Percentiles rank a stretch among this genome's conserved stretches.
These are phyloP conservation scores for Haplographium delicatum DNA, from an alignment of 495 filamentous ascomycete species.

Conservation along the genomic window DNA sequence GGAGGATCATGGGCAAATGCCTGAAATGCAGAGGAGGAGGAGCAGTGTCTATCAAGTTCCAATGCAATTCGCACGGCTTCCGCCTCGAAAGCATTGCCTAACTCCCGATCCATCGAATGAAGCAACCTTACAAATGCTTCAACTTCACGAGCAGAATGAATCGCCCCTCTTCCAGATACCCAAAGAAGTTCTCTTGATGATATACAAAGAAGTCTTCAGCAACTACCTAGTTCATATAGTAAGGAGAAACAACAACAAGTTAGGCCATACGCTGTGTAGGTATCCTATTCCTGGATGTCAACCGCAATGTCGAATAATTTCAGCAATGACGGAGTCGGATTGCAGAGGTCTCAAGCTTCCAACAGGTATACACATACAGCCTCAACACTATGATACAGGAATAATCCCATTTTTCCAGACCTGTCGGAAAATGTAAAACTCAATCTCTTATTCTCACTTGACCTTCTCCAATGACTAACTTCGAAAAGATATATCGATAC, in stretches of 20 bases:
- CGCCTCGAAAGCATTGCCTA: constrained; percentile 2
- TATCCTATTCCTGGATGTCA: background rate
- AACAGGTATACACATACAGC: background rate
- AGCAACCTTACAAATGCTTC: background rate
- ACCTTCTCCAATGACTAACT: background rate
- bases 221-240: constrained; percentile 9
- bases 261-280: constrained; percentile 10
- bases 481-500: constrained; percentile 10
- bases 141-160: constrained; percentile 1
- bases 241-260: background rate
- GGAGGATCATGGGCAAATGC: background rate
- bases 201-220: constrained; percentile 10
- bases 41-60: background rate
- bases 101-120: constrained; percentile 5
- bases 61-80: background rate
- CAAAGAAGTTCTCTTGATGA: background rate
- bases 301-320: constrained; percentile 3
- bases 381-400: background rate
- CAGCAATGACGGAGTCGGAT: background rate
- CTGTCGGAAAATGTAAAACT: constrained; percentile 15
- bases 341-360: constrained; percentile 14
- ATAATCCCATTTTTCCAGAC: constrained; percentile 10
- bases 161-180: constrained; percentile 12
- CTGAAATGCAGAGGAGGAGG: background rate
- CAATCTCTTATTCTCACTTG: background rate